Base-by-base conservation (phyloP, 2,329 filamentous ascomycete genomes). In the Didymella exigua region DNA sequence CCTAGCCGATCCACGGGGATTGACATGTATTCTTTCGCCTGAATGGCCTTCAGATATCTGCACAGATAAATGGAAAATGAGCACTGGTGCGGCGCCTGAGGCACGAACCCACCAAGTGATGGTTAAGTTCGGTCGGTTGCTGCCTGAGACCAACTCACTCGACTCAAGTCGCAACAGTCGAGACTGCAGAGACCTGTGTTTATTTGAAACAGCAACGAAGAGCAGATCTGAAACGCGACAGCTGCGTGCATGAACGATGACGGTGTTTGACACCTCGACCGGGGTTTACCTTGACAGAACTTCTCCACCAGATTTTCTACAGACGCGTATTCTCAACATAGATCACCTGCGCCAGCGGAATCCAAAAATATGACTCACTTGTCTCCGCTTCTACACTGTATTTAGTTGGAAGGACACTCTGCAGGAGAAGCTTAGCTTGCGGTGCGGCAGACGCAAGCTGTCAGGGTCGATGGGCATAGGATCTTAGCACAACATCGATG, bases 241-340 rank as follows among this genome's bases (percentile, higher is more conserved):
- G 19, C n/a, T 7, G 38, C 14, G 13, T 45, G 51, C 45, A 54
- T 49, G 45, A 49, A 54, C 40, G 16, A 45, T 38, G n/a, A 19
- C 31, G 38, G 31, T 49, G 40, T 42, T 40, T 49, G 40, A 49
- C 38, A 49, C 26, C 5, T 14, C n/a, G 27, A 14, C 13, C 13
- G 33, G 3, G 11, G 19, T 13, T 49, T 40, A 38, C 4, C 36
- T 44, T 40, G 31, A 54, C 31, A 18, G 14, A 14, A 14, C n/a
- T 2, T n/a, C 31, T 19, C 18, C 43, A 31, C 24, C 29, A 34
- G 38, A 38, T 31, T 31, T 31, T 26, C n/a, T 24, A 2, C 5
- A 16, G 16, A 48, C 38, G 38, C 31, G 19, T 49, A 26, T 44
- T 23, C 18, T 44, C 19, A 4, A 18, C 19, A 23, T 21, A 21